phyloP scores from a whole-genome alignment of 805 yeast species.

The Saturnispora sanitii region DNA sequence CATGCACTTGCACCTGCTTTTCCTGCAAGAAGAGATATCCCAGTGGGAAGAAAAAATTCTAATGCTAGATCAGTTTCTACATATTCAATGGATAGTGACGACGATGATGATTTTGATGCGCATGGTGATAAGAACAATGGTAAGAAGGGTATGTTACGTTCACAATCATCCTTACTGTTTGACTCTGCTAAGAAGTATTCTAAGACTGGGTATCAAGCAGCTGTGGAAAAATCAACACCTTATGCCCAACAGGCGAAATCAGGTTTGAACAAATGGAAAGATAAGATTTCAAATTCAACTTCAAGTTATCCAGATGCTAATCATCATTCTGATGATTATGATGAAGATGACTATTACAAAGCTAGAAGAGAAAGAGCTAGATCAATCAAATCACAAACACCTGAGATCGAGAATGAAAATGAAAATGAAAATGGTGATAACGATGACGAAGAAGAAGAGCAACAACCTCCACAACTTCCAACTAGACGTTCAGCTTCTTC shows the following conservation, averaged over 20 bases:
- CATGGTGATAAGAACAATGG: not conserved
- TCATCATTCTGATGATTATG: constrained; percentile 3
- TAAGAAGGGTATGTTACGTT: not conserved
- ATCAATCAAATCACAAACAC: constrained; percentile 2
- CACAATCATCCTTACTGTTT: constrained; percentile 9
- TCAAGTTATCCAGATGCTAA: constrained; percentile 3
- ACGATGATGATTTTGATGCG: constrained; percentile 2
- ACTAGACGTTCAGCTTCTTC: too few species aligned
- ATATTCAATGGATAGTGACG: not conserved
- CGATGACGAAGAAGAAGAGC: constrained; percentile 17
- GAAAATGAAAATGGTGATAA: constrained; percentile 15
- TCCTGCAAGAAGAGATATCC: constrained; percentile 6
- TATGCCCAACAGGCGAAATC: constrained; percentile 11
- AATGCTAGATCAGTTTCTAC: not conserved
- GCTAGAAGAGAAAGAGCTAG: constrained; percentile 1
- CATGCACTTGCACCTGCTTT: constrained; percentile 6
- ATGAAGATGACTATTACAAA: constrained; percentile 5
- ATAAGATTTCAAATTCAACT: constrained; percentile 7
- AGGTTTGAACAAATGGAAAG: constrained; percentile 11
- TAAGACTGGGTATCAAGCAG: constrained; percentile 10
- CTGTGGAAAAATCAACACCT: constrained; percentile 11
- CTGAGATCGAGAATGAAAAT: not conserved
- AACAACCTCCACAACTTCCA: constrained; percentile 17
- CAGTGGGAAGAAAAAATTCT: not conserved
- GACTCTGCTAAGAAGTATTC: constrained; percentile 9